Percentiles rank a stretch among this genome's conserved stretches.
Conservation (phyloP, 768 basidiomycete species). For the Hortiboletus campestris region DNA sequence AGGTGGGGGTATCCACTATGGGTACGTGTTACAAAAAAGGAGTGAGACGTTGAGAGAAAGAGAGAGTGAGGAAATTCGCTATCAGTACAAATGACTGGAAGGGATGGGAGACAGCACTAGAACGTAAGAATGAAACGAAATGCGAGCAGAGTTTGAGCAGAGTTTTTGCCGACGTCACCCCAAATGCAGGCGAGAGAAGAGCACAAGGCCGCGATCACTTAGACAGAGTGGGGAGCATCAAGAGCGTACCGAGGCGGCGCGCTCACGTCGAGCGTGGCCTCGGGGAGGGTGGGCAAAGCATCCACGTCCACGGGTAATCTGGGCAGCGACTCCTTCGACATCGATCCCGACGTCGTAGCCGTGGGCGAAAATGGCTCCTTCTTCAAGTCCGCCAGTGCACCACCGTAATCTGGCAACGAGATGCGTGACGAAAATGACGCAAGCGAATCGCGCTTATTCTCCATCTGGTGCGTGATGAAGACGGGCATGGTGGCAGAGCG, state of each 20-base stretch:
- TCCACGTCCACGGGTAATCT: conserved; percentile 19
- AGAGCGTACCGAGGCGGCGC: conserved; percentile 21
- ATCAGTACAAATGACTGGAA: conserved; percentile 27
- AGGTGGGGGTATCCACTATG: conserved; percentile 18
- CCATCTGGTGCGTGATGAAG: conserved; percentile 35
- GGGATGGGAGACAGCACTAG: not conserved
- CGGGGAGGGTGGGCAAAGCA: conserved; percentile 18
- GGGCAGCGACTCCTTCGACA: conserved; percentile 25
- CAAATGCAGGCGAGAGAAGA: not conserved
- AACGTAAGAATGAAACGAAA: conserved; percentile 1
- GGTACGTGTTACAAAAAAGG: not conserved
- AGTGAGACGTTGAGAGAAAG: not conserved
- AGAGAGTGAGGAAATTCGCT: conserved; percentile 9
- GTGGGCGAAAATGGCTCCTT: conserved; percentile 27
- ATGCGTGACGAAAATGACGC: conserved; percentile 46
- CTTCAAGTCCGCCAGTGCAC: conserved; percentile 27
- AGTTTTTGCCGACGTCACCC: too few relatives aligned
- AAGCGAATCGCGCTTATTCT: conserved; percentile 48
- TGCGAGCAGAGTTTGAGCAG: not conserved
- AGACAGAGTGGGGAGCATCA: conserved; percentile 20
- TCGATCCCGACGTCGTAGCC: conserved; percentile 15
- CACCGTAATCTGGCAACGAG: conserved; percentile 42
- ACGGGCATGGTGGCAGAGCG: conserved; percentile 38
- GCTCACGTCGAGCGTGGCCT: conserved; percentile 11
- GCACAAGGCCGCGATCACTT: not conserved